Evolutionary conservation across 805 yeast species (phyloP), one percentile per base, ranked within the genome.

Genomic region (Wickerhamiella bombiphila): DNA sequence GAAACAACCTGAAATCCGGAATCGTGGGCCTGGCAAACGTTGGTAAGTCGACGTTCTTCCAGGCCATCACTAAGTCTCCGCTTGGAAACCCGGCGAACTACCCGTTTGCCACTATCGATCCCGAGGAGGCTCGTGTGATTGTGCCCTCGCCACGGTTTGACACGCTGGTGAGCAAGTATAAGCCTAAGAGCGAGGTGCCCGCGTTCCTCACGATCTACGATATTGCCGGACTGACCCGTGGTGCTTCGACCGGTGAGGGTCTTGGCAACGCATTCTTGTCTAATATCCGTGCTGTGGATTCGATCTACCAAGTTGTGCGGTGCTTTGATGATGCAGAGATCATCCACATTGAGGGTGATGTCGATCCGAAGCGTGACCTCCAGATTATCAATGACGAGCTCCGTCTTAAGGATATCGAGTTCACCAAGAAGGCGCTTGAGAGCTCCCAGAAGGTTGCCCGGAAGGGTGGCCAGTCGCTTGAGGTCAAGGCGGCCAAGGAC

Each of bases 291-390:
- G 91, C 94, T 35, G 98, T 91, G 40, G 98, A 91, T 70, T 94
- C 96, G 45, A 78, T 91, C 48, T 91, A 80, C 66, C 97, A 91
- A 66, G 94, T 91, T 47, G 97, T 91, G 36, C 78, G 98, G 64
- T 81, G 94, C 64, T 91, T 91, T 55, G 94, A 85, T 57, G 98
- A 91, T 61, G 93, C 95, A 28, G 98, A 91, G 58, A 91, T 91
- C 54, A 85, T 86, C 52, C 98, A 91, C 64, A 80, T 91, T 53
- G 94, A 85, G 65, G 91, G 91, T 58, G 95, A 86, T 53, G 98
- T 91, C 45, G 76, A 91, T 63, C 98, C 98, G 46, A 76, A 73
- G 36, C 81, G 94, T 58, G 98, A 91, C 64, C 72, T 91, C 64
- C 91, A 81, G 48, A 88, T 91, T 58, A 82, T 91, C 57, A 69